Base-by-base conservation (phyloP, 768 basidiomycete species). In the Lactifluus echinatus region DNA sequence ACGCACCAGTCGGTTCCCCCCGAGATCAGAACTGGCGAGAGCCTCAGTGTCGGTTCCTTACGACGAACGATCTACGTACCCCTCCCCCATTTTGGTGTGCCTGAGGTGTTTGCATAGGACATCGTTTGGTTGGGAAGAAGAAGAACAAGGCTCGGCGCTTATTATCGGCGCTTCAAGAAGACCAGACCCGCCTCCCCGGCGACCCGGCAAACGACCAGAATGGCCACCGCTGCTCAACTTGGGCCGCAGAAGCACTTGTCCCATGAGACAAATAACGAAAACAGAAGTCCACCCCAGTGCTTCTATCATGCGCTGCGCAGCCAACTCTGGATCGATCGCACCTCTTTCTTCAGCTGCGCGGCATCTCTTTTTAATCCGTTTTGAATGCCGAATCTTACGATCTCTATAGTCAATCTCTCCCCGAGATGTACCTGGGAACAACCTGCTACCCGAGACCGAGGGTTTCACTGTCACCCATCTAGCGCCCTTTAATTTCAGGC, bases 1-100 rank as follows among this genome's bases (percentile, higher is more conserved):
- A 75, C 82, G 68, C 68, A 93, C 90, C 91, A 93, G 72, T 90
- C 87, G 23, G 87, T 90, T 50, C 91, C 91, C 52, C 91, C 91
- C 65, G 85, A 87, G 63, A 93, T 84, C 63, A 91, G 71, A 39
- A 91, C 91, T 94, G 60, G 17, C 17, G 28, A 55, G 58, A 55
- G 58, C 58, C 58, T 59, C 42, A 50, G 58, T 45, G 53, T 33
- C 58, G 58, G 58, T 54, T 55, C 53, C 40, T 3, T 23, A 4
- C 44, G 50, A 43, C 53, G 47, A 50, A 47, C 14, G 39, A 55
- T 59, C n/a, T 21, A 50, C 58, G 47, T 55, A 50, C 58, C 58
- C 43, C 58, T 59, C 23, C 58, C 58, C 58, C 58, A 59, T 59
- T 55, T 59, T 53, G 55, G 58, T 24, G 58, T 55, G 58, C 58